Percentiles rank a stretch among this genome's conserved stretches.
These are phyloP conservation scores for Sphagnum contortum DNA, from an alignment of 225 moss, liverwort and hornwort genomes.

Conservation along the genomic window DNA sequence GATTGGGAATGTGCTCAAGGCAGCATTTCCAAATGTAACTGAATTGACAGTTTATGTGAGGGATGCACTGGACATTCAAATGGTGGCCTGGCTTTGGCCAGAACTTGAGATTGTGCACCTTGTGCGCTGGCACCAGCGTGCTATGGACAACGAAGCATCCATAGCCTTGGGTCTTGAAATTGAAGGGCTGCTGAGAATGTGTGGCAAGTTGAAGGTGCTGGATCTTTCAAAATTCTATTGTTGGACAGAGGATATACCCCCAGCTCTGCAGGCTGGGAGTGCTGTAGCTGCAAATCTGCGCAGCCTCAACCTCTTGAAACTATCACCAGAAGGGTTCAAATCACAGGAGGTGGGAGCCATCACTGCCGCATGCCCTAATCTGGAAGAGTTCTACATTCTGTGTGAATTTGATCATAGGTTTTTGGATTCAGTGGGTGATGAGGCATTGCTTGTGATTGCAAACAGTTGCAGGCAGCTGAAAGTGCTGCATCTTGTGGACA, in stretches of 20 bases:
- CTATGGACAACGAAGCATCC: slow-evolving; percentile 30
- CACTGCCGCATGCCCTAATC: slow-evolving; percentile 54
- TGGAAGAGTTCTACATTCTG: slow-evolving; percentile 60
- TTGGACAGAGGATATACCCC: slow-evolving; percentile 89
- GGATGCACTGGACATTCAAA: slow-evolving; percentile 64
- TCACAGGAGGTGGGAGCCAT: slow-evolving; percentile 58
- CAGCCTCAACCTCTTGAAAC: slow-evolving; percentile 67
- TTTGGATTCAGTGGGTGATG: slow-evolving; percentile 63
- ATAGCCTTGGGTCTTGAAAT: slow-evolving; percentile 44
- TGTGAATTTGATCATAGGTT: slow-evolving; percentile 78
- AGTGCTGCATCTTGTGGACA: slow-evolving; percentile 79
- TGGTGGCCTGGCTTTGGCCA: slow-evolving; percentile 87
- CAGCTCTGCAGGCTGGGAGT: slow-evolving; percentile 35
- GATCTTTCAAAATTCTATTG: slow-evolving; percentile 81
- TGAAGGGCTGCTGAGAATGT: slow-evolving; percentile 37
- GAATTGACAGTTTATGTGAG: slow-evolving; percentile 66
- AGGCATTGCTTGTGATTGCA: slow-evolving; percentile 42
- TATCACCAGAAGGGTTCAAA: slow-evolving; percentile 81
- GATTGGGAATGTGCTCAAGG: slow-evolving; percentile 50
- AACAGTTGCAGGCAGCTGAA: slow-evolving; percentile 50
- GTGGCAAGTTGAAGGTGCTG: slow-evolving; percentile 42
- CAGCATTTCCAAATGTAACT: slow-evolving; percentile 62
- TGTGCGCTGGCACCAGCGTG: slow-evolving; percentile 77
- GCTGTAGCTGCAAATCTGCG: slow-evolving; percentile 41
- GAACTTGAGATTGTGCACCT: slow-evolving; percentile 53